These are phyloP conservation scores for Fremontodendron californicum DNA, from an alignment of 345 rosid species.

Conservation along the genomic window DNA sequence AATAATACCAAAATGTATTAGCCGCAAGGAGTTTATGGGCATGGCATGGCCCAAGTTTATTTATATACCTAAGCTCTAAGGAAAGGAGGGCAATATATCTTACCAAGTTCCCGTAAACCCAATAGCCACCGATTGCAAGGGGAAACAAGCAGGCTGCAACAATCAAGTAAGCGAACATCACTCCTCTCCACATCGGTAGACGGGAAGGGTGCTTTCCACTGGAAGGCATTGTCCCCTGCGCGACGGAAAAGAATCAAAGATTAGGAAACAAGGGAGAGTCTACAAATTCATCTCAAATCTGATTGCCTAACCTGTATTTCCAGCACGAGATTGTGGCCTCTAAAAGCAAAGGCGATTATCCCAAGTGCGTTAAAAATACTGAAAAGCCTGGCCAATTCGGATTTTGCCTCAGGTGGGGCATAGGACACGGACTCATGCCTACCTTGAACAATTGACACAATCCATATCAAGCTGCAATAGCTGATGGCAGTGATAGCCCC, in stretches of 20 bases:
- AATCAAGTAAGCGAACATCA: slow-evolving; percentile 42
- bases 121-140: slow-evolving; percentile 48
- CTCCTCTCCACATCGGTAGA: slow-evolving; percentile 61
- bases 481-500: slow-evolving; percentile 57
- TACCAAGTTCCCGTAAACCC: slow-evolving; percentile 54
- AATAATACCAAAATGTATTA: not conserved
- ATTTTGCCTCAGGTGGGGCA: slow-evolving; percentile 20
- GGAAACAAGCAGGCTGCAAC: slow-evolving; percentile 54
- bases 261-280: not conserved
- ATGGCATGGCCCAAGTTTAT: not conserved
- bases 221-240: slow-evolving; percentile 65
- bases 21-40: not conserved
- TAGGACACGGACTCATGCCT: slow-evolving; percentile 31
- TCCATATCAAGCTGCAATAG: slow-evolving; percentile 51
- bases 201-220: slow-evolving; percentile 42
- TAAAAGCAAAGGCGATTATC: slow-evolving; percentile 51
- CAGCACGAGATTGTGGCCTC: slow-evolving; percentile 65
- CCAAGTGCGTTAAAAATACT: slow-evolving; percentile 44
- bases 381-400: slow-evolving; percentile 21
- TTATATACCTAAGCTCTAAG: not conserved
- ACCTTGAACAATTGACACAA: slow-evolving; percentile 26
- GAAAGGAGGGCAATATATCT: not conserved
- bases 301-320: slow-evolving; percentile 47
- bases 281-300: not conserved
- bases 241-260: not conserved